phyloP scores from a whole-genome alignment of 2,329 filamentous ascomycete species.

The Epichloe festucae region DNA sequence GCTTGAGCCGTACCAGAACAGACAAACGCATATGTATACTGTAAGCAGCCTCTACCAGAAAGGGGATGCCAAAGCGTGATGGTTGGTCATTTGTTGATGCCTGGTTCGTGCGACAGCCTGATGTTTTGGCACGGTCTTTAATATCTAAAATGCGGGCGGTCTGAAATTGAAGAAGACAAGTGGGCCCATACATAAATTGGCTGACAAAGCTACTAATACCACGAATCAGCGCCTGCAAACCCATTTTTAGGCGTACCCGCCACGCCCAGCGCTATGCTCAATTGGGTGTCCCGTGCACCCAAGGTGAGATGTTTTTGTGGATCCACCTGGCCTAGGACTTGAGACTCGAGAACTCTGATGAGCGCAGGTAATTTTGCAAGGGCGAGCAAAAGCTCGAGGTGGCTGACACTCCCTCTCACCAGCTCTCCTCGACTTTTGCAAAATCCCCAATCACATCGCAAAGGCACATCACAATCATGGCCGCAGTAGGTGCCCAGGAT shows the following conservation, averaged over 20 bases:
- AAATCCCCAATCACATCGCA: neutral
- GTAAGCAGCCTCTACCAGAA: neutral
- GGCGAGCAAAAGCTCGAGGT: slow-evolving; percentile 1
- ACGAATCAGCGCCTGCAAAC: too few species aligned
- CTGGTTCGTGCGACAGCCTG: neutral
- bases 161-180: neutral
- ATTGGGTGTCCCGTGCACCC: too few species aligned
- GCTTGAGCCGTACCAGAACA: too few species aligned
- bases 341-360: too few species aligned
- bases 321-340: neutral
- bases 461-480: slow-evolving; percentile 26
- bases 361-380: slow-evolving; percentile 4
- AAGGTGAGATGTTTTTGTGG: neutral
- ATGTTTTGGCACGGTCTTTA: too few species aligned
- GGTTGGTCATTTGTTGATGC: too few species aligned
- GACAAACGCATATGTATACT: too few species aligned
- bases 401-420: neutral
- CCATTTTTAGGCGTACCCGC: too few species aligned
- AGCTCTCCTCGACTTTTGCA: neutral
- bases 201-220: too few species aligned
- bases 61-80: neutral
- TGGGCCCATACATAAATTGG: neutral
- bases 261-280: too few species aligned
- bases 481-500: slow-evolving; percentile 31
- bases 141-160: neutral